Percentiles rank a stretch among this genome's conserved stretches.
phyloP scores from a whole-genome alignment of 495 filamentous ascomycete genomes.

The Aspergillus heteromorphus region DNA sequence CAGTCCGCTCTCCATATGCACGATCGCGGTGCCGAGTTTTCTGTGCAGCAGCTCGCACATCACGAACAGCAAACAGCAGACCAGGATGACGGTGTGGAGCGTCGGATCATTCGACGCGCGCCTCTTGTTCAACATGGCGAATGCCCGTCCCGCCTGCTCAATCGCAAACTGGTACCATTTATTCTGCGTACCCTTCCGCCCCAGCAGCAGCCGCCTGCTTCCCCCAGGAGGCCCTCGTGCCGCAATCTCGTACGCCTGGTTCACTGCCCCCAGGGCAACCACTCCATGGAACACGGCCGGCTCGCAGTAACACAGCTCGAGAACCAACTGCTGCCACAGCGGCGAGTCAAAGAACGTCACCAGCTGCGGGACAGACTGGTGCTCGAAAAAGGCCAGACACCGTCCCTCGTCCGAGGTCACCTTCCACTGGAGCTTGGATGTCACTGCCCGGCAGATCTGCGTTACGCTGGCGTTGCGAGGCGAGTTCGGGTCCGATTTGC shows the following conservation, averaged over 20 bases:
- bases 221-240: conserved; percentile 4
- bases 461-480: no score
- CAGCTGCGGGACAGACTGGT: neutral
- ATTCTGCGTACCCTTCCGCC: conserved; percentile 3
- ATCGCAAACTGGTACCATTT: conserved; percentile 15
- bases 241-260: conserved; percentile 12
- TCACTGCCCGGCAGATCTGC: neutral
- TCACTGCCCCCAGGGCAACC: conserved; percentile 13
- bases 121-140: conserved; percentile 8
- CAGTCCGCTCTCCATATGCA: conserved; percentile 15
- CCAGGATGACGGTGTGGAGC: conserved; percentile 10
- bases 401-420: conserved; percentile 8
- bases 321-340: conserved; percentile 1
- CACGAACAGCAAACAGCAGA: conserved; percentile 20
- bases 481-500: no score
- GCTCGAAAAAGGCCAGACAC: conserved; percentile 6
- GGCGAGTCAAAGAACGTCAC: conserved; percentile 5
- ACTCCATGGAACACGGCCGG: conserved; percentile 18
- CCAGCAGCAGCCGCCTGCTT: conserved; percentile 3
- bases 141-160: conserved; percentile 12
- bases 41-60: conserved; percentile 11
- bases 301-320: conserved; percentile 7
- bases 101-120: conserved; percentile 14
- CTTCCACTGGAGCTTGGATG: neutral
- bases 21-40: conserved; percentile 6